phyloP scores from a whole-genome alignment of 352 stramenopile genomes.

The Pythium chondricola region DNA sequence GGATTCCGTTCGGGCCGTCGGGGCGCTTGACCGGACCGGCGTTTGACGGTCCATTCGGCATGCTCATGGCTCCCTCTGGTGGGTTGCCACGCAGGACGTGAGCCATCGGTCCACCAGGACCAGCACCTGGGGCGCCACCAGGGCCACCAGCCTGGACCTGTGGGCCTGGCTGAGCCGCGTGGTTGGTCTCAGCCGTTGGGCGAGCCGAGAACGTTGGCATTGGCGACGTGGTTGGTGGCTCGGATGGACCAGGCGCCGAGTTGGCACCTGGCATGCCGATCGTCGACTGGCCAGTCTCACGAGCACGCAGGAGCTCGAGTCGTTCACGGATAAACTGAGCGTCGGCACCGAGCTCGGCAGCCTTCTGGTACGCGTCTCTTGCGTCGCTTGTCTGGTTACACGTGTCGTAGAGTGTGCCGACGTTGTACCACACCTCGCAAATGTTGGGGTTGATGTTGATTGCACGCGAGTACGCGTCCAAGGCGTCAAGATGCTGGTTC shows the following conservation, averaged over 20 bases:
- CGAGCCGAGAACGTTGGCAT: slow-evolving; percentile 81
- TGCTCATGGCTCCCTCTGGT: slow-evolving; percentile 41
- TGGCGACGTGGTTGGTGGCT: slow-evolving; percentile 77
- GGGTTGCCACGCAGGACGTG: slow-evolving; percentile 41
- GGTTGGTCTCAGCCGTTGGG: slow-evolving; percentile 52
- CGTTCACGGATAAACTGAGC: slow-evolving; percentile 81
- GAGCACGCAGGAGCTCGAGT: slow-evolving; percentile 65
- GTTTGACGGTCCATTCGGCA: slow-evolving; percentile 23
- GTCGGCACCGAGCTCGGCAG: slow-evolving; percentile 75
- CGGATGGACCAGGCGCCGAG: slow-evolving; percentile 67
- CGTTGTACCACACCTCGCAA: slow-evolving; percentile 90
- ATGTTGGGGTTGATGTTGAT: slow-evolving; percentile 92
- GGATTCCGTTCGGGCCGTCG: slow-evolving; percentile 12
- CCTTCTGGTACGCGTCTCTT: slow-evolving; percentile 85
- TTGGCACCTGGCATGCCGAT: slow-evolving; percentile 81
- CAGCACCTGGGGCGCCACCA: slow-evolving; percentile 4
- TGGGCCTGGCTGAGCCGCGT: slow-evolving; percentile 24
- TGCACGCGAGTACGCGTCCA: slow-evolving; percentile 84
- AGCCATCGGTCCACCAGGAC: slow-evolving; percentile 29
- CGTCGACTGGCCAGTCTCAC: slow-evolving; percentile 74
- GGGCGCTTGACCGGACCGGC: slow-evolving; percentile 12
- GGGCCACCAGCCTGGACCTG: slow-evolving; percentile 23
- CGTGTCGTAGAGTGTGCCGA: slow-evolving; percentile 86
- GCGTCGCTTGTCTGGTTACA: slow-evolving; percentile 89
- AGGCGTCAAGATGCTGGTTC: slow-evolving; percentile 82